These are phyloP conservation scores for Casaregolazyma lundiana DNA, from an alignment of 1,139 yeast species.

Conservation along the genomic window DNA sequence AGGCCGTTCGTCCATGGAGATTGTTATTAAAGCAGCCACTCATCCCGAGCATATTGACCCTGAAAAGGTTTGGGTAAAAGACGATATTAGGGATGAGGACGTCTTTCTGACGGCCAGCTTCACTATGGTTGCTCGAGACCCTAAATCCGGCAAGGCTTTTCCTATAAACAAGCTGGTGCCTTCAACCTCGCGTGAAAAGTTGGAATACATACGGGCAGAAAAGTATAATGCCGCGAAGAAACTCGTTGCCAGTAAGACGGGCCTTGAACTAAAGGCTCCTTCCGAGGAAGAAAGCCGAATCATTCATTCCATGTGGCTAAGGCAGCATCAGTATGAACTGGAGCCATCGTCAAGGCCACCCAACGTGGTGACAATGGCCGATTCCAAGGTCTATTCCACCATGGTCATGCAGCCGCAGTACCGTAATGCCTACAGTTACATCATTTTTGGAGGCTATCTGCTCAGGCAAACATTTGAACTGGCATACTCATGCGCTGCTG, in stretches of 20 bases:
- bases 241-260: constrained; percentile 60
- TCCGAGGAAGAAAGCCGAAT: constrained; percentile 61
- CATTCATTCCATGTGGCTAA: constrained; percentile 69
- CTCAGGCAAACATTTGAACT: constrained; percentile 88
- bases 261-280: constrained; percentile 56
- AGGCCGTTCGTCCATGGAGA: constrained; percentile 93
- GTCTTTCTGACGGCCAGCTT: constrained; percentile 80
- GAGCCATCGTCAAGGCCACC: constrained; percentile 35
- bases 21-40: constrained; percentile 81
- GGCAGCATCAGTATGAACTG: constrained; percentile 23
- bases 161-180: constrained; percentile 80
- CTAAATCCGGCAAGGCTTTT: constrained; percentile 79
- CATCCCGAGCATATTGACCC: constrained; percentile 47
- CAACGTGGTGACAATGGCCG: constrained; percentile 56
- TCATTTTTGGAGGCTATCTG: constrained; percentile 91
- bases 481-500: constrained; percentile 89
- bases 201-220: constrained; percentile 83
- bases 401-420: constrained; percentile 94
- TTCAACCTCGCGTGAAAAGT: constrained; percentile 66
- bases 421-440: constrained; percentile 86
- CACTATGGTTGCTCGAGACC: constrained; percentile 93
- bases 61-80: constrained; percentile 31
- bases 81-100: constrained; percentile 43
- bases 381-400: constrained; percentile 67
- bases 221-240: constrained; percentile 83